A percentile compares a stretch with the other conserved stretches of the same genome.
phyloP scores from a whole-genome alignment of 257 asterid genomes.

The Buddleja alternifolia region DNA sequence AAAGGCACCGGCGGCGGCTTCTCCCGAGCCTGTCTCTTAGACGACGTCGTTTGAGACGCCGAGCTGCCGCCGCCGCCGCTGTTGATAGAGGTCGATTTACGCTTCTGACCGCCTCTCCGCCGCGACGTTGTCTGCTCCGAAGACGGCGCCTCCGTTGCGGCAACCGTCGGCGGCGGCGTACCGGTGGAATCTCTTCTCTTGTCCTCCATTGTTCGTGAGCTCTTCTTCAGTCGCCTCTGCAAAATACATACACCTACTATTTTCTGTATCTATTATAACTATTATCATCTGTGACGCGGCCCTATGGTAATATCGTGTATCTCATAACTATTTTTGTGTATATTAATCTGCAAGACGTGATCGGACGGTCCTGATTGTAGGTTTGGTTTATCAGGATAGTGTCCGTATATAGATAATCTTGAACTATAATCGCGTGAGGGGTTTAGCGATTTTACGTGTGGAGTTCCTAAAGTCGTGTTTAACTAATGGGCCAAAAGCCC shows the following conservation, averaged over 20 bases:
- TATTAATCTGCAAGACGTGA: neutral
- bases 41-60: slow-evolving; percentile 50
- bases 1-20: slow-evolving; percentile 67
- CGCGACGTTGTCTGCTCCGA: slow-evolving; percentile 67
- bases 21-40: slow-evolving; percentile 93
- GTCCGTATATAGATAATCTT: no score
- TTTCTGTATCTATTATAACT: slow-evolving; percentile 20
- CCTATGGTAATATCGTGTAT: slow-evolving; percentile 8
- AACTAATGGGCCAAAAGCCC: no score
- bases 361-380: slow-evolving; percentile 20
- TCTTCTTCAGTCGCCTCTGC: slow-evolving; percentile 44
- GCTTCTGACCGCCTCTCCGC: slow-evolving; percentile 81
- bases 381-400: neutral
- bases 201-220: slow-evolving; percentile 69
- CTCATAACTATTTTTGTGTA: neutral
- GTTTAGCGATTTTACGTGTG: no score
- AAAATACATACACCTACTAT: slow-evolving; percentile 25
- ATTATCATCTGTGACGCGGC: slow-evolving; percentile 33
- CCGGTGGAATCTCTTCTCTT: slow-evolving; percentile 65
- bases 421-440: no score
- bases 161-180: slow-evolving; percentile 51
- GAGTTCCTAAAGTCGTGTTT: no score
- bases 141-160: slow-evolving; percentile 38
- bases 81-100: slow-evolving; percentile 69
- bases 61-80: slow-evolving; percentile 58